Evolutionary conservation across 306 rosid species (phyloP), one percentile per base, ranked within the genome.

Genomic region (Pyrus betulifolia): DNA sequence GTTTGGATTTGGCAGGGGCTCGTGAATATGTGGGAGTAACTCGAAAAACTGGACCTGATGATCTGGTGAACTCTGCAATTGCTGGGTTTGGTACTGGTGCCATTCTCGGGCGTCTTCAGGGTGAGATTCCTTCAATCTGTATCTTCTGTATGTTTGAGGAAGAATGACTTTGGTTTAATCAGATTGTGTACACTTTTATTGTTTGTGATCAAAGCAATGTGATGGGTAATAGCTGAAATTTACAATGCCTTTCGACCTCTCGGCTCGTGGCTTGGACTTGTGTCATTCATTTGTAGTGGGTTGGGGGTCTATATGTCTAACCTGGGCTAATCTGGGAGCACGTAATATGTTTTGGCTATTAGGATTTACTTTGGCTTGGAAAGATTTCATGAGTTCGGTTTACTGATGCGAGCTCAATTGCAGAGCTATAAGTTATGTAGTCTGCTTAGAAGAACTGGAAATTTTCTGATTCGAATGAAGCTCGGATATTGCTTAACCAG

Each of bases 61-160:
- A 95, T 78, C 84, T 90, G 49, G 71, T 84, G 75, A 91, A 85
- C 85, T 92, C 97, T 60, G 93, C 85, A 18, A 75, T 88, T 62
- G 99, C 98, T 0, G 99, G 98, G 63, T 85, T 92, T 71, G 96
- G 94, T 46, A 88, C 89, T 28, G 99, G 99, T 83, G 92, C 93
- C 75, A 67, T 95, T 81, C 92, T 92, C 14, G 99, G 99, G 42
- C 99, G 96, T 68, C 82, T 95, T 52, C 93, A 95, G 80, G 96
- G 99, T 95, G 74, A 76, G 70, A 71, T 83, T 87, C 80, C 77
- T 31, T 45, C 68, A 15, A 0, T 63, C 46, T 35, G 4, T 19
- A 6, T 33, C 15, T 33, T 3, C 40, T 4, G 6, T 57, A 57
- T 3, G 25, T 57, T n/a, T n/a, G 62, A 11, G 27, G 27, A 57